Conservation (phyloP, 2,329 filamentous ascomycete species). For the Sclerotinia minor region DNA sequence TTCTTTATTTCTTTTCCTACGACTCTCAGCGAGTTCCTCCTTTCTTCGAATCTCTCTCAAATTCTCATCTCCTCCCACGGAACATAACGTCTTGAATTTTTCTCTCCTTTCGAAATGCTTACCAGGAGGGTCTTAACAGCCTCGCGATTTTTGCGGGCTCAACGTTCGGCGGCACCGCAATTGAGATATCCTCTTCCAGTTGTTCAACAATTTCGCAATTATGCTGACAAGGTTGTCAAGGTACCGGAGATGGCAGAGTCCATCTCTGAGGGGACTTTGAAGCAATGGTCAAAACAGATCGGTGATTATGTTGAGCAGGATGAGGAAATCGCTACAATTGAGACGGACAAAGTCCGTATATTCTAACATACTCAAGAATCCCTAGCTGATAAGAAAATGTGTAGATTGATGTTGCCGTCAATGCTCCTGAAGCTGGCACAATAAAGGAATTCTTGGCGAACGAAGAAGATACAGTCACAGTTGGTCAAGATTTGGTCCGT, state of each 20-base stretch:
- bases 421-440: conserved; percentile 84
- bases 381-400: conserved; percentile 7
- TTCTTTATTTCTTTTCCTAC: conserved; percentile 7
- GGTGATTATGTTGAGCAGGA: conserved; percentile 94
- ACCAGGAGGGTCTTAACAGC: conserved; percentile 40
- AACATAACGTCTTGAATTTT: conserved; percentile 26
- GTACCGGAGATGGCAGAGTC: conserved; percentile 98
- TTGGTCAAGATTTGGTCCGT: conserved; percentile 87
- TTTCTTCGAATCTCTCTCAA: conserved; percentile 24
- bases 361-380: neutral
- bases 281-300: conserved; percentile 89
- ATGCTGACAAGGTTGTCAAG: conserved; percentile 84
- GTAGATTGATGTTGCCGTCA: conserved; percentile 94
- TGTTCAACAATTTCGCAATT: conserved; percentile 57
- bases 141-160: conserved; percentile 40
- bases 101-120: conserved; percentile 36
- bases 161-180: conserved; percentile 33
- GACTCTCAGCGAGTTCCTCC: conserved; percentile 8
- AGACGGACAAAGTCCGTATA: conserved; percentile 85
- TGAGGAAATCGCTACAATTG: conserved; percentile 97
- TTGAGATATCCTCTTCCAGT: conserved; percentile 47
- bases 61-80: conserved; percentile 28
- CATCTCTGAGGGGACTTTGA: conserved; percentile 94
- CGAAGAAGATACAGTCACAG: conserved; percentile 93
- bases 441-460: conserved; percentile 90